phyloP scores from a whole-genome alignment of 495 filamentous ascomycete species.

The Chaetomium cochliodes region DNA sequence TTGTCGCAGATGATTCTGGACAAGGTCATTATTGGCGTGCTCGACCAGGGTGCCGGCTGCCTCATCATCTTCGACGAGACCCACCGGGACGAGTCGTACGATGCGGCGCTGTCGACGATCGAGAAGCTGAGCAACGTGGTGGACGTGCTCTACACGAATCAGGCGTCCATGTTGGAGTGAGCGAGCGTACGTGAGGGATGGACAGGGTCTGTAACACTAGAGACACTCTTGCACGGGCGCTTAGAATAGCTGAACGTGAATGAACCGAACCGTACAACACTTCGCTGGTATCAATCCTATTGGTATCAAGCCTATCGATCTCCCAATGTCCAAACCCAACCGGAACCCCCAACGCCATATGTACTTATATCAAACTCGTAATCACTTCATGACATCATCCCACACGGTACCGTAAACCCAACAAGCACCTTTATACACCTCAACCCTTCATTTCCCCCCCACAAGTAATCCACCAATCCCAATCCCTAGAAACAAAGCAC shows the following conservation, averaged over 20 bases:
- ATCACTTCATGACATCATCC: conserved; percentile 2
- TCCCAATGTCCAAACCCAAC: conserved; percentile 6
- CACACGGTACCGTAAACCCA: not conserved
- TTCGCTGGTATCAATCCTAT: conserved; percentile 19
- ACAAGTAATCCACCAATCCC: not conserved
- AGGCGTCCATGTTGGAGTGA: conserved; percentile 89
- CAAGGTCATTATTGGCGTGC: conserved; percentile 94
- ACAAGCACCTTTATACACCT: not conserved
- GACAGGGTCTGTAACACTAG: conserved; percentile 15
- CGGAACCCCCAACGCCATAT: not conserved
- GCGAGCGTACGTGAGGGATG: not conserved
- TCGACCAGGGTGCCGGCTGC: conserved; percentile 97
- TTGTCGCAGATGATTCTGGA: conserved; percentile 98
- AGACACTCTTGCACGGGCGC: not conserved
- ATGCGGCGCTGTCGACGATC: conserved; percentile 89
- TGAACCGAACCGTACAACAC: conserved; percentile 7
- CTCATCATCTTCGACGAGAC: conserved; percentile 96
- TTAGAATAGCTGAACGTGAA: conserved; percentile 14
- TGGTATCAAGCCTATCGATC: conserved; percentile 11
- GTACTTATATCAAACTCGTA: conserved; percentile 6
- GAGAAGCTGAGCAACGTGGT: conserved; percentile 97
- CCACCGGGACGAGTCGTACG: conserved; percentile 87
- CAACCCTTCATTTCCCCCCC: not conserved
- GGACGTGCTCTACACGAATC: conserved; percentile 95
- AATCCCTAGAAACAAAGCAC: not conserved